Evolutionary conservation across 116 monocot genomes (phyloP).

Genomic region (Papilionanthe hybrid): DNA sequence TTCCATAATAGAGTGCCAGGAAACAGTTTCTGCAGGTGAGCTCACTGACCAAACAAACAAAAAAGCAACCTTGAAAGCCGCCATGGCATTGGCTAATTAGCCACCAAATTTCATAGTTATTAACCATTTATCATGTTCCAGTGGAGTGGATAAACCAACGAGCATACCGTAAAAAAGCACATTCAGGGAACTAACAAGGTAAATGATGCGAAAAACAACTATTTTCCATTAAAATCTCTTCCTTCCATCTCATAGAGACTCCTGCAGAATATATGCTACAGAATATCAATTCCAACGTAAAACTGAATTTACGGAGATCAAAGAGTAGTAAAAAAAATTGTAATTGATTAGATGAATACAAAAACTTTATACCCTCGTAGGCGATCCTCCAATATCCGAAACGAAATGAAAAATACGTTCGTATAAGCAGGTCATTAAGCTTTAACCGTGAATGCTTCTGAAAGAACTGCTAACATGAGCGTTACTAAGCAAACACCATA

Average conservation of each 20-base stretch:
- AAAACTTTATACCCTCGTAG: not conserved
- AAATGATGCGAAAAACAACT: not conserved
- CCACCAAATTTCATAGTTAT: not conserved
- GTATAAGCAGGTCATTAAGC: too few relatives aligned
- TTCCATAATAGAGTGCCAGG: not conserved
- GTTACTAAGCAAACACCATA: too few relatives aligned
- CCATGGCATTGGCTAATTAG: slow-evolving; percentile 4
- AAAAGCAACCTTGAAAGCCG: not conserved
- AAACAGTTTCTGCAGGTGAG: not conserved
- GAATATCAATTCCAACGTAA: not conserved
- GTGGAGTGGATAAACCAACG: not conserved
- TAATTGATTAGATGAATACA: not conserved
- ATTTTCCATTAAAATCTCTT: not conserved
- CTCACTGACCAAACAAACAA: not conserved
- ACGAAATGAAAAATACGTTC: not conserved
- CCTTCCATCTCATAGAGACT: not conserved
- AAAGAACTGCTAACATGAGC: too few relatives aligned
- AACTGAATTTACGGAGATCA: not conserved
- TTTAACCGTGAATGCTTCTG: too few relatives aligned
- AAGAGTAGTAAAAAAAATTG: not conserved
- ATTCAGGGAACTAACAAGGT: not conserved
- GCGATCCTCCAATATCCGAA: not conserved
- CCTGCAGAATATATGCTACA: not conserved
- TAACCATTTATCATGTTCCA: not conserved
- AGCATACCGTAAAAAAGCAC: not conserved